Evolutionary conservation across 495 filamentous ascomycete species (phyloP).

Genomic region (Pyronema omphalodes): DNA sequence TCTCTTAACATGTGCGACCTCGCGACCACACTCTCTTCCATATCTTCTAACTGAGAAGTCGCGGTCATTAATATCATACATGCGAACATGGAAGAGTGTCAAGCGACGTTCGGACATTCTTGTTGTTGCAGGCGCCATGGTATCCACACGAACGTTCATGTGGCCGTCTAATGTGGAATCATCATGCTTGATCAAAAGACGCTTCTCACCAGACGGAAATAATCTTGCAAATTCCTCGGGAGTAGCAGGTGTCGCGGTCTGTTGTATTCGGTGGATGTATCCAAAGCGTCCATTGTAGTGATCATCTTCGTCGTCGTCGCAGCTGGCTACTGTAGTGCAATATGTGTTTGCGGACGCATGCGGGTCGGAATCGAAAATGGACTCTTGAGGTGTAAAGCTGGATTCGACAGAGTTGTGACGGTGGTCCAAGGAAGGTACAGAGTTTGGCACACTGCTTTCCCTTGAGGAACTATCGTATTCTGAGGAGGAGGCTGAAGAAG

Average conservation of each 20-base stretch:
- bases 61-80: constrained; percentile 75
- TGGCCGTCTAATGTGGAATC: constrained; percentile 84
- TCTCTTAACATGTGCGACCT: constrained; percentile 71
- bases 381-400: constrained; percentile 15
- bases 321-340: constrained; percentile 51
- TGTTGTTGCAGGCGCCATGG: constrained; percentile 35
- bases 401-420: constrained; percentile 18
- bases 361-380: constrained; percentile 26
- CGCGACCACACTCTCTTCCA: constrained; percentile 78
- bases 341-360: constrained; percentile 61
- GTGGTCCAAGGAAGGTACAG: constrained; percentile 22
- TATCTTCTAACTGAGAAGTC: constrained; percentile 87
- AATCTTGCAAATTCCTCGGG: constrained; percentile 68
- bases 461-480: constrained; percentile 12
- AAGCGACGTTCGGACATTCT: constrained; percentile 39
- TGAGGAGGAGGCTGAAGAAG: constrained; percentile 8
- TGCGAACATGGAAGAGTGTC: constrained; percentile 84
- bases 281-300: constrained; percentile 29
- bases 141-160: constrained; percentile 90
- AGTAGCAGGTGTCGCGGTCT: constrained; percentile 43
- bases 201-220: constrained; percentile 59
- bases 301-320: constrained; percentile 40
- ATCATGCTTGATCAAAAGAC: constrained; percentile 73
- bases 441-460: constrained; percentile 19
- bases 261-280: constrained; percentile 29